These are phyloP conservation scores for Rhynchospora tenuis DNA, from an alignment of 176 grass and related monocot genomes.

Conservation along the genomic window DNA sequence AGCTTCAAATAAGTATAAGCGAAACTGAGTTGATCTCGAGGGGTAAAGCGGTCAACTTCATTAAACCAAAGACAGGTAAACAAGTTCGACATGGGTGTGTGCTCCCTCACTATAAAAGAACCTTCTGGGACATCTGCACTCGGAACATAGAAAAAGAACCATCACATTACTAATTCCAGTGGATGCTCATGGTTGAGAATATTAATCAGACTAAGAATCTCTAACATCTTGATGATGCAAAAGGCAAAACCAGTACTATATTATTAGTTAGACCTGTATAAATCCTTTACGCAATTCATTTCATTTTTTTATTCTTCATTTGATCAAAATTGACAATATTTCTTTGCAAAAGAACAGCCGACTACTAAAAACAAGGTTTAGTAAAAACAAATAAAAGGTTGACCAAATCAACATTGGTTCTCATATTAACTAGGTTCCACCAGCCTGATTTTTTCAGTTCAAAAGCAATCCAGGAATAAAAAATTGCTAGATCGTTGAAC, in stretches of 20 bases:
- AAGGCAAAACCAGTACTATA: neutral
- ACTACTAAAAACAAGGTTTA: neutral
- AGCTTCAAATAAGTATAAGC: constrained; percentile 99
- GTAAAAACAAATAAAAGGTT: neutral
- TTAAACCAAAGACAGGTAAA: constrained; percentile 98
- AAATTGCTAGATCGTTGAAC: neutral
- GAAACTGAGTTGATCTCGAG: constrained; percentile 96
- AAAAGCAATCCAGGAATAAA: neutral
- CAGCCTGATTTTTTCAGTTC: neutral
- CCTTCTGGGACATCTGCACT: constrained; percentile 95
- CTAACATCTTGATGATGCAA: neutral
- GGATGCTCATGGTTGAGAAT: neutral
- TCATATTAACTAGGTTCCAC: neutral
- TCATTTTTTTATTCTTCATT: neutral
- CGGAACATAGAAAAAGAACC: constrained; percentile 6
- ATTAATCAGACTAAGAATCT: neutral
- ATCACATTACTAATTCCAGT: neutral
- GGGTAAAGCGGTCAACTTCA: constrained; percentile 93
- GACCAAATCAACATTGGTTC: neutral
- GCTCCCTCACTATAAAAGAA: constrained; percentile 92
- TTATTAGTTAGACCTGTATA: neutral
- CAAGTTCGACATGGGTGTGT: constrained; percentile 95
- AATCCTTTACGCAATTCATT: neutral
- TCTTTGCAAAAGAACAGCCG: neutral
- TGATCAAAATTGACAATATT: neutral